A percentile compares a stretch with the other conserved stretches of the same genome.
Evolutionary conservation across 1,139 yeast genomes (phyloP).

Genomic region (Suhomyces panamericanus): DNA sequence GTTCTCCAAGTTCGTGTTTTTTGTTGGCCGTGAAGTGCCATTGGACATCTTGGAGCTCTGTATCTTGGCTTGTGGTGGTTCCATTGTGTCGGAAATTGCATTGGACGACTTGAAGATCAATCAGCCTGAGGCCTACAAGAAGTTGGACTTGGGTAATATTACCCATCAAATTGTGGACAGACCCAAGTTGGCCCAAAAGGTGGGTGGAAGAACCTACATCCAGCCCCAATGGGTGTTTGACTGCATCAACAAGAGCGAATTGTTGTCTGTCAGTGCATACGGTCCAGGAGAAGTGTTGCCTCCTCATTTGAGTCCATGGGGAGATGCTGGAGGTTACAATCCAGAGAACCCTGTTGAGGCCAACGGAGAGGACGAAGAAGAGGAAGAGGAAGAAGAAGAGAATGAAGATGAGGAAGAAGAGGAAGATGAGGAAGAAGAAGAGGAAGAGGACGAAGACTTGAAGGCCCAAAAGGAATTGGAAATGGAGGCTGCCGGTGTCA

Average conservation of each 20-base stretch:
- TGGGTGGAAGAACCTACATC: conserved; percentile 87
- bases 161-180: conserved; percentile 96
- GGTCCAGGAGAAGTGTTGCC: conserved; percentile 95
- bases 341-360: conserved; percentile 57
- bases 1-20: conserved; percentile 76
- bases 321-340: conserved; percentile 87
- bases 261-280: conserved; percentile 75
- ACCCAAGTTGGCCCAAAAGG: conserved; percentile 74
- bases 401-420: conserved; percentile 53
- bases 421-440: conserved; percentile 48
- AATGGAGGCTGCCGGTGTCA: conserved; percentile 85
- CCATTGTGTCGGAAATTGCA: conserved; percentile 81
- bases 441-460: conserved; percentile 58
- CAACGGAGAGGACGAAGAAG: conserved; percentile 42
- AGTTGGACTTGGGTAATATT: conserved; percentile 63
- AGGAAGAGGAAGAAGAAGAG: conserved; percentile 50
- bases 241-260: conserved; percentile 73
- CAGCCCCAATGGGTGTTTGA: conserved; percentile 99
- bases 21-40: conserved; percentile 93
- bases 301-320: conserved; percentile 99
- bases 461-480: conserved; percentile 83
- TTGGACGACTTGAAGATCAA: conserved; percentile 66
- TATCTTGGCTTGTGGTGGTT: conserved; percentile 85
- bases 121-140: conserved; percentile 40
- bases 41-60: conserved; percentile 87